A percentile compares a stretch with the other conserved stretches of the same genome.
phyloP scores from a whole-genome alignment of 2,329 filamentous ascomycete species.

The Colletotrichum sansevieriae region DNA sequence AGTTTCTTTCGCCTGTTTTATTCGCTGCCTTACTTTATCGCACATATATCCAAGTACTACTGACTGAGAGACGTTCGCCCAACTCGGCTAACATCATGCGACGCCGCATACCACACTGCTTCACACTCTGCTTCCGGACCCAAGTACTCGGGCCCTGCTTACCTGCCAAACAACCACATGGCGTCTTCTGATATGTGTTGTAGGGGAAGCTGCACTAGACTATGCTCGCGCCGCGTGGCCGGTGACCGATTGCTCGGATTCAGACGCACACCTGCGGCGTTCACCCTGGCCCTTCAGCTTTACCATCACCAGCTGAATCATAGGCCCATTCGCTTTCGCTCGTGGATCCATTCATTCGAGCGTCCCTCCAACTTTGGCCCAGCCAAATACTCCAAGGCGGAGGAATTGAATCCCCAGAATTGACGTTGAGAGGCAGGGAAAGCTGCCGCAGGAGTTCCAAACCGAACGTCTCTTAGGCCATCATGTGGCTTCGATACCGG shows the following conservation, averaged over 20 bases:
- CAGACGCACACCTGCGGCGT: background rate
- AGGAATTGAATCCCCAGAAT: background rate
- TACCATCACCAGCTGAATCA: too few relatives aligned
- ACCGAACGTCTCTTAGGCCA: too few relatives aligned
- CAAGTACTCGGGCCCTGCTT: conserved; percentile 34
- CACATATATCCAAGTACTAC: background rate
- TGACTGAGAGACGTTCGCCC: background rate
- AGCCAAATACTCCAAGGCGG: background rate
- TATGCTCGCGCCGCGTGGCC: conserved; percentile 11
- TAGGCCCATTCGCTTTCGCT: too few relatives aligned
- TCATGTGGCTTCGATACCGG: too few relatives aligned
- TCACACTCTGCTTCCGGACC: conserved; percentile 23
- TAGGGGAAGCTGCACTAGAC: background rate
- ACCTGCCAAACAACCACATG: background rate
- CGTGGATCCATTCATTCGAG: background rate
- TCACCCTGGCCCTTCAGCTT: background rate
- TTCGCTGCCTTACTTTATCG: background rate
- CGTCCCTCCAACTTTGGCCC: too few relatives aligned
- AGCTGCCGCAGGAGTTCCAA: too few relatives aligned
- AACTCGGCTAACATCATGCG: conserved; percentile 29
- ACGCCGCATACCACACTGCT: conserved; percentile 29
- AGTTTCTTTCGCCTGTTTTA: background rate
- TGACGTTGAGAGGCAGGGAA: background rate
- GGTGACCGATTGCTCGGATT: conserved; percentile 22
- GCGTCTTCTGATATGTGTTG: background rate